These are phyloP conservation scores for Ogataea pini DNA, from an alignment of 805 yeast species.

Conservation along the genomic window DNA sequence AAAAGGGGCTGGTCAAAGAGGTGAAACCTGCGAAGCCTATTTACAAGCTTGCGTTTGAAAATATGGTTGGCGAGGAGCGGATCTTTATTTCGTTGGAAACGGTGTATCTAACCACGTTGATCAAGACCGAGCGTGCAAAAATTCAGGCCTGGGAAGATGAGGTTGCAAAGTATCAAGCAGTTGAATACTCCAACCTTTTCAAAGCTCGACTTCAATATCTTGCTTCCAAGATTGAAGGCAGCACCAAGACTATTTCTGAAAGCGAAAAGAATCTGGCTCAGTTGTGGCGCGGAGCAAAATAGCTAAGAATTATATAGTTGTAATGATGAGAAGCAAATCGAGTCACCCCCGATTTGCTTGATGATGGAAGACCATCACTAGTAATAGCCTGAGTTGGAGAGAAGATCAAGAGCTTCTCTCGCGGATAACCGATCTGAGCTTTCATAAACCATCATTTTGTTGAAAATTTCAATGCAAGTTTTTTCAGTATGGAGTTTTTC, in stretches of 20 bases:
- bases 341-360: too few species aligned
- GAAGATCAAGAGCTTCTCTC: conserved; percentile 16
- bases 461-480: conserved; percentile 34
- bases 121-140: conserved; percentile 60
- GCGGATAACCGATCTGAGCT: conserved; percentile 37
- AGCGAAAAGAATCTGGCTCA: conserved; percentile 44
- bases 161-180: conserved; percentile 53
- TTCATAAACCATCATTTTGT: conserved; percentile 46
- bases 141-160: conserved; percentile 73
- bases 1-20: conserved; percentile 69
- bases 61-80: conserved; percentile 57
- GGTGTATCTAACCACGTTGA: conserved; percentile 53
- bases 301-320: background rate
- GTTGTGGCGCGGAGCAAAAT: conserved; percentile 18
- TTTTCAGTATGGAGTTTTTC: conserved; percentile 34
- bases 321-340: too few species aligned
- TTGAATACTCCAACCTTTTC: conserved; percentile 54
- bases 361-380: background rate
- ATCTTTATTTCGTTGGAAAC: conserved; percentile 65
- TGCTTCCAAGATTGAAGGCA: conserved; percentile 61
- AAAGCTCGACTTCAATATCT: conserved; percentile 65
- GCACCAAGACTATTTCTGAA: conserved; percentile 51
- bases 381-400: background rate
- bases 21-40: conserved; percentile 84
- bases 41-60: conserved; percentile 73